Evolutionary conservation across 257 asterid genomes (phyloP), one percentile per base, ranked within the genome.

Genomic region (Pogostemon cablin): DNA sequence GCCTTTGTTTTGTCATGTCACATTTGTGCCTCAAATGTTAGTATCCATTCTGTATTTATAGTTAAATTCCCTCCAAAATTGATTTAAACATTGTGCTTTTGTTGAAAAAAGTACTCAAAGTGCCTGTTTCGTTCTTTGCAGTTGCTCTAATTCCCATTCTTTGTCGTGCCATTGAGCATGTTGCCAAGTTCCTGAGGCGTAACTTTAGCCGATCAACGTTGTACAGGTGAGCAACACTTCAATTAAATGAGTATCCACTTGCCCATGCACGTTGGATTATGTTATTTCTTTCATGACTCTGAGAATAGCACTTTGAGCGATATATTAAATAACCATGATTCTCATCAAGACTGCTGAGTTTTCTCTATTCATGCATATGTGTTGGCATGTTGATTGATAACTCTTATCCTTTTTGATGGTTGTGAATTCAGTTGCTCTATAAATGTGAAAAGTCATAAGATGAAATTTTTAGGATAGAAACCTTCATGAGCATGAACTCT

Each of bases 101-200:
- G 58, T 58, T 50, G 41, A 15, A 42, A 4, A 7, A 25, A 52
- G 74, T 53, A 46, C 72, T 40, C 68, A 62, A 64, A 44, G 34
- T 61, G n/a, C 47, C 12, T 37, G 17, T 65, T 80, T 70, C 34
- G 70, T 75, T 73, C 42, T 49, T 62, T 70, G 72, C 96, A 95
- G 98, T 91, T 82, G 90, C 98, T 77, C 75, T 91, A 79, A 79
- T 91, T 71, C 99, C 99, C 55, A 77, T 95, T 69, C 78, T 88
- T 44, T 91, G 97, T 65, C 90, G 91, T 72, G 76, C 95, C 37
- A 80, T 87, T 78, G 98, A 87, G 78, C 90, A 74, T 73, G 89
- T 89, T 68, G 96, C 96, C 2, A 93, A 91, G 87, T 89, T 91
- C 84, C 84, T 91, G 77, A 81, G 93, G 77, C 90, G 86, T 69